Conservation (phyloP, 2,329 filamentous ascomycete genomes). For the Pseudocercospora fuligena region DNA sequence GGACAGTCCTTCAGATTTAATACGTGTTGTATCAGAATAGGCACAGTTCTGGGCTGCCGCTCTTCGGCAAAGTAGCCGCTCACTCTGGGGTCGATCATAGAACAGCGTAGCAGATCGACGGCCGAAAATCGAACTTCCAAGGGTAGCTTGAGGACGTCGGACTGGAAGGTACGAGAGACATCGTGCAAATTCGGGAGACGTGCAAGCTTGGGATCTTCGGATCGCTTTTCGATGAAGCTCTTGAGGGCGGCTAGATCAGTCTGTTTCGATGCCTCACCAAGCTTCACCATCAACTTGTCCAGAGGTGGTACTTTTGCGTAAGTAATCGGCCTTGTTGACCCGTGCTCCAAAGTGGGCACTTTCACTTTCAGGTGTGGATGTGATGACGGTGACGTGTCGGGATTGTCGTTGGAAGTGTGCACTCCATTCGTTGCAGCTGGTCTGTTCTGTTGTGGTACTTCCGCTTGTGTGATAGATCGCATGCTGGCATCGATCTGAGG, state of each 20-base stretch:
- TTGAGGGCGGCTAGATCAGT: conserved; percentile 67
- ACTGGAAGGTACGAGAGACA: conserved; percentile 55
- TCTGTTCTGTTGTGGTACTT: conserved; percentile 46
- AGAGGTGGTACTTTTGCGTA: conserved; percentile 82
- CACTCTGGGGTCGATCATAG: conserved; percentile 76
- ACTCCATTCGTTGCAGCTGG: conserved; percentile 21
- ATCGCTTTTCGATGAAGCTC: conserved; percentile 70
- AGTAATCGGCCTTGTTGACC: conserved; percentile 69
- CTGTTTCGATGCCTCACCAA: conserved; percentile 67
- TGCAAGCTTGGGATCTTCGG: conserved; percentile 65
- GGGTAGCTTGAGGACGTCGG: conserved; percentile 54
- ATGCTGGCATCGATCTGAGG: conserved; percentile 73
- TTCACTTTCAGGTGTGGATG: conserved; percentile 76
- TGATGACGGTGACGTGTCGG: conserved; percentile 57
- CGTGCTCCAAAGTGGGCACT: conserved; percentile 70
- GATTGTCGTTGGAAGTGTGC: conserved; percentile 11
- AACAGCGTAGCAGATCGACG: conserved; percentile 81
- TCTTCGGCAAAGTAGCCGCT: conserved; percentile 86
- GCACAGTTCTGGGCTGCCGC: conserved; percentile 63
- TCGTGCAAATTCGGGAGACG: conserved; percentile 71
- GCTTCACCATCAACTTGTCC: conserved; percentile 78
- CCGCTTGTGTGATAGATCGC: conserved; percentile 65
- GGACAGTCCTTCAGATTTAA: conserved; percentile 65
- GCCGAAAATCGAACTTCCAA: conserved; percentile 74
- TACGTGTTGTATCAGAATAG: conserved; percentile 64